A percentile compares a stretch with the other conserved stretches of the same genome.
phyloP scores from a whole-genome alignment of 148 eudicot genomes.

The Amaranthus cruentus region DNA sequence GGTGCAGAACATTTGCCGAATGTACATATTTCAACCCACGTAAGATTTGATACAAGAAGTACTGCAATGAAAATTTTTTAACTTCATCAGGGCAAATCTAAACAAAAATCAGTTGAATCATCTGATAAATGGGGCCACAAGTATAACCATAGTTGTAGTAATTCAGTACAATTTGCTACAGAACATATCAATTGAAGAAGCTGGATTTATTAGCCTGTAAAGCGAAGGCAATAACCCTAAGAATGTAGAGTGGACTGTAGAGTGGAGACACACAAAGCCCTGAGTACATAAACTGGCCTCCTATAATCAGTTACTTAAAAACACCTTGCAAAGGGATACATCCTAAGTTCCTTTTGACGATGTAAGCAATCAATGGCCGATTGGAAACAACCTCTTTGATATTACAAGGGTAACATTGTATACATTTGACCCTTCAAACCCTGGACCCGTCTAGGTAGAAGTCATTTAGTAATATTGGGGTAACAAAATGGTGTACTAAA shows the following conservation, averaged over 20 bases:
- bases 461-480: no score
- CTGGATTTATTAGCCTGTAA: neutral
- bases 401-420: no score
- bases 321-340: no score
- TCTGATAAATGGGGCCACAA: neutral
- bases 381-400: no score
- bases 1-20: constrained; percentile 92
- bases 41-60: constrained; percentile 84
- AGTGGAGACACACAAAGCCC: neutral
- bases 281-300: neutral
- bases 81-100: neutral
- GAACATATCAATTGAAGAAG: neutral
- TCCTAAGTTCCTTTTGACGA: no score
- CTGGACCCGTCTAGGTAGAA: no score
- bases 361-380: no score
- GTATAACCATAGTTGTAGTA: neutral
- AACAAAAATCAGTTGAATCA: neutral
- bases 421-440: no score
- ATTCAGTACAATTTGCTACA: neutral
- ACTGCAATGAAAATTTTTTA: constrained; percentile 38
- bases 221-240: neutral
- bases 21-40: constrained; percentile 86
- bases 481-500: no score
- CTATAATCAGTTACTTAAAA: no score
- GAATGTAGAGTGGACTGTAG: neutral